These are phyloP conservation scores for Nannizziopsis arthrosporioides DNA, from an alignment of 2,329 filamentous ascomycete species.

Conservation along the genomic window DNA sequence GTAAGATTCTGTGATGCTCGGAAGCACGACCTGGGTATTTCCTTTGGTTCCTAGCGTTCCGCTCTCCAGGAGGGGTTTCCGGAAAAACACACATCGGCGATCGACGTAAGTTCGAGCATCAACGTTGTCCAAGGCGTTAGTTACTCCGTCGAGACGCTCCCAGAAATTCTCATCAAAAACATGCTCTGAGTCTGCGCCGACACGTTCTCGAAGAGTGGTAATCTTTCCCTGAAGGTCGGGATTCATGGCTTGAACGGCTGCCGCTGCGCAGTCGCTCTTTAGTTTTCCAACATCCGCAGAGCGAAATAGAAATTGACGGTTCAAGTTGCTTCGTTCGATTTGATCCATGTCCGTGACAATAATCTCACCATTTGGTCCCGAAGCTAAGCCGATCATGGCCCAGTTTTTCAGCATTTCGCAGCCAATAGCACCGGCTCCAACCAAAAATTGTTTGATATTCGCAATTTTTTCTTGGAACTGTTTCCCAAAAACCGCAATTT, in stretches of 20 bases:
- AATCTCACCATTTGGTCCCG: conserved; percentile 78
- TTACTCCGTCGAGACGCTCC: conserved; percentile 76
- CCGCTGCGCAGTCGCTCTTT: conserved; percentile 90
- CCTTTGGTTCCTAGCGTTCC: conserved; percentile 94
- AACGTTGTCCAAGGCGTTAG: conserved; percentile 94
- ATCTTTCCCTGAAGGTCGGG: conserved; percentile 83
- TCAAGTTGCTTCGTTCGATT: conserved; percentile 97
- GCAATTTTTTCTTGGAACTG: conserved; percentile 90
- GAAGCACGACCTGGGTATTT: conserved; percentile 92
- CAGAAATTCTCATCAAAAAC: conserved; percentile 93
- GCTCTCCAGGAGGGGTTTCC: conserved; percentile 88
- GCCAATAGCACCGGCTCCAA: conserved; percentile 91
- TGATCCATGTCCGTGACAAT: conserved; percentile 95
- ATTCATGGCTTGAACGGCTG: conserved; percentile 90
- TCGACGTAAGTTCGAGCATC: conserved; percentile 96
- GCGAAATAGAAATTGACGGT: conserved; percentile 92
- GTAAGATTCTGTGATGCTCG: conserved; percentile 87
- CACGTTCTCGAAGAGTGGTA: conserved; percentile 71
- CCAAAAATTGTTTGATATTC: conserved; percentile 84
- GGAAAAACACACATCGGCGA: conserved; percentile 93
- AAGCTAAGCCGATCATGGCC: conserved; percentile 94
- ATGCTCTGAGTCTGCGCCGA: conserved; percentile 82
- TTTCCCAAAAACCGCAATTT: conserved; percentile 89
- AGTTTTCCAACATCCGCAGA: conserved; percentile 85
- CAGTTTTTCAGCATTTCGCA: conserved; percentile 99